These are phyloP conservation scores for Penicillium paradoxum DNA, from an alignment of 495 filamentous ascomycete genomes.

Conservation along the genomic window DNA sequence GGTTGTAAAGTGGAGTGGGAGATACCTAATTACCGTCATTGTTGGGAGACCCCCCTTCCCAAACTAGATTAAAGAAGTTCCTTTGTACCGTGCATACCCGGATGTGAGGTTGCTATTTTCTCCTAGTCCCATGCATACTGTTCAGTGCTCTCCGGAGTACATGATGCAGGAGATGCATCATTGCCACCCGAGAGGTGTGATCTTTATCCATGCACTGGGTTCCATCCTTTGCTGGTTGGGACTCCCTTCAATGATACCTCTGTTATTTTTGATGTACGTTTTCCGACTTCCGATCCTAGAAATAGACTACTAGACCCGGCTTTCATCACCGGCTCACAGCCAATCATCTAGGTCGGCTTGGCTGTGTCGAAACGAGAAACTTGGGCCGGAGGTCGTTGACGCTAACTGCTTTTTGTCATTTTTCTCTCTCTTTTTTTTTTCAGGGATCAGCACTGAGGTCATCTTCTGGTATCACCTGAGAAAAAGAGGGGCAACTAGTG, in stretches of 20 bases:
- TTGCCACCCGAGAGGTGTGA: constrained; percentile 17
- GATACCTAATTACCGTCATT: constrained; percentile 19
- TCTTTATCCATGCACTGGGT: background rate
- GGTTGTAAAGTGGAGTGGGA: constrained; percentile 18
- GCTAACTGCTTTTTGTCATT: constrained; percentile 10
- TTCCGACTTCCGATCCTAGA: constrained; percentile 19
- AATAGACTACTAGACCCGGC: background rate
- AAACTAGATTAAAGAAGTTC: constrained; percentile 9
- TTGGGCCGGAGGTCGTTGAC: background rate
- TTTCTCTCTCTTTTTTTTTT: background rate
- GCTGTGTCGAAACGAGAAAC: background rate
- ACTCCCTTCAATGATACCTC: too few relatives aligned
- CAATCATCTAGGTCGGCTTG: constrained; percentile 1
- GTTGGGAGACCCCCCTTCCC: constrained; percentile 13
- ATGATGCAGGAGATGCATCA: constrained; percentile 32
- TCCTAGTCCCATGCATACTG: constrained; percentile 12
- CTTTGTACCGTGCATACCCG: constrained; percentile 24
- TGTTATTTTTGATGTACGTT: too few relatives aligned
- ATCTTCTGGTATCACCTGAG: constrained; percentile 20
- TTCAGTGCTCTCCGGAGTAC: constrained; percentile 22
- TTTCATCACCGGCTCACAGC: background rate
- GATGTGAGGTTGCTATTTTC: constrained; percentile 16
- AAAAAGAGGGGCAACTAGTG: constrained; percentile 9
- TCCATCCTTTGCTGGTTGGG: constrained; percentile 10
- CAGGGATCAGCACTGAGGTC: constrained; percentile 11